Evolutionary conservation across 169 alveolate species (phyloP).

Genomic region (Eimeria maxima): DNA sequence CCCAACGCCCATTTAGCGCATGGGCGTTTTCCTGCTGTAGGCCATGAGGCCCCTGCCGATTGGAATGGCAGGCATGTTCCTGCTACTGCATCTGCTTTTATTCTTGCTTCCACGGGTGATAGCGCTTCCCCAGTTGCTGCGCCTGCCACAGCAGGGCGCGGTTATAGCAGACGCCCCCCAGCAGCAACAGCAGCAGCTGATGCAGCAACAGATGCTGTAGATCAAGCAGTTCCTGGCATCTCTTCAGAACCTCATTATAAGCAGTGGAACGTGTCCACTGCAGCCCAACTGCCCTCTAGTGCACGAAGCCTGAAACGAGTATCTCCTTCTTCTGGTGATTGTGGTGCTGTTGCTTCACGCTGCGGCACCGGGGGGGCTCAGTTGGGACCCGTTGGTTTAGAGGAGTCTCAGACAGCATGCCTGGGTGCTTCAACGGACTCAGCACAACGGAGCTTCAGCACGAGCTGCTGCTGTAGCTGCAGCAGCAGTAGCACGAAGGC

Average conservation of each 20-base stretch:
- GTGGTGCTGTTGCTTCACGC: neutral
- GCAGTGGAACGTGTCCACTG: neutral
- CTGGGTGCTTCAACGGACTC: neutral
- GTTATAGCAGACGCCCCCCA: neutral
- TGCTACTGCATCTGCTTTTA: neutral
- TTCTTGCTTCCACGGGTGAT: neutral
- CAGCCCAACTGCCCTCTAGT: neutral
- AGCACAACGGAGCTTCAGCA: conserved; percentile 30
- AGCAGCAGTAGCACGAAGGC: neutral
- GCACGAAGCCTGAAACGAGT: neutral
- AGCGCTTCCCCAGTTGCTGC: conserved; percentile 36
- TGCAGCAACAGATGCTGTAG: neutral
- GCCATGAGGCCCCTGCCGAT: neutral
- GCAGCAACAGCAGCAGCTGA: conserved; percentile 45
- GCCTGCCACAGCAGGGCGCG: conserved; percentile 5
- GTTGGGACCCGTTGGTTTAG: neutral
- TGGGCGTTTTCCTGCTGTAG: neutral
- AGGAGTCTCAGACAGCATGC: neutral
- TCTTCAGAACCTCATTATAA: neutral
- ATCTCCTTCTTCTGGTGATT: neutral
- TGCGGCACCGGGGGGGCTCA: conserved; percentile 48
- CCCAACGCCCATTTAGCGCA: neutral
- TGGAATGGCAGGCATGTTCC: neutral
- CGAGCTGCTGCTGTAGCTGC: neutral
- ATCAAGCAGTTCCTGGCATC: neutral